These are phyloP conservation scores for Globisporangium abappressorium DNA, from an alignment of 352 stramenopile genomes.

Conservation along the genomic window DNA sequence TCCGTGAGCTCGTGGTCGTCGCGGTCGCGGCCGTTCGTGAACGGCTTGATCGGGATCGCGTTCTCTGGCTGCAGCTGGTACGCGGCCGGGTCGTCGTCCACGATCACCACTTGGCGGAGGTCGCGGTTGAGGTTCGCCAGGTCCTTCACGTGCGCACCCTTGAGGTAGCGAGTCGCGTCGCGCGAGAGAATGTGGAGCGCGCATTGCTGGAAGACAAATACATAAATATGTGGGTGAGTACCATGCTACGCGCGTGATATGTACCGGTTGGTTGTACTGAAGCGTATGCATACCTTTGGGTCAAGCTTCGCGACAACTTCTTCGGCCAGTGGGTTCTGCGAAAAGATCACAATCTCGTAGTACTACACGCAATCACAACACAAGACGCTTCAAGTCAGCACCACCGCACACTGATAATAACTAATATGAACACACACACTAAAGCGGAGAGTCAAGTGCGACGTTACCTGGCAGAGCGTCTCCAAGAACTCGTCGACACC, in stretches of 20 bases:
- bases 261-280: too few relatives aligned
- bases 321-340: constrained; percentile 79
- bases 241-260: too few relatives aligned
- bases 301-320: constrained; percentile 81
- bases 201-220: constrained; percentile 35
- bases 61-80: constrained; percentile 87
- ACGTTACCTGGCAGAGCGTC: constrained; percentile 56
- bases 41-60: constrained; percentile 75
- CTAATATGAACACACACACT: not conserved
- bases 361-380: constrained; percentile 32
- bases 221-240: too few relatives aligned
- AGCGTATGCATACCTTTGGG: constrained; percentile 41
- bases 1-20: constrained; percentile 78
- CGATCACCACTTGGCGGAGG: constrained; percentile 74
- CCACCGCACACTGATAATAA: not conserved
- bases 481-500: constrained; percentile 86
- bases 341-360: constrained; percentile 89
- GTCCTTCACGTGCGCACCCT: constrained; percentile 84
- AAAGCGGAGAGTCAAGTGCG: not conserved
- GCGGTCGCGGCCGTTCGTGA: constrained; percentile 76
- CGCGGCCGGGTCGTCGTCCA: constrained; percentile 77
- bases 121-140: constrained; percentile 78
- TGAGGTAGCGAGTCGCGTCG: constrained; percentile 80
- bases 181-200: constrained; percentile 80
- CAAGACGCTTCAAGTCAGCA: not conserved